Base-by-base conservation (phyloP, 1,139 yeast species). In the Yamadazyma jaroonii region DNA sequence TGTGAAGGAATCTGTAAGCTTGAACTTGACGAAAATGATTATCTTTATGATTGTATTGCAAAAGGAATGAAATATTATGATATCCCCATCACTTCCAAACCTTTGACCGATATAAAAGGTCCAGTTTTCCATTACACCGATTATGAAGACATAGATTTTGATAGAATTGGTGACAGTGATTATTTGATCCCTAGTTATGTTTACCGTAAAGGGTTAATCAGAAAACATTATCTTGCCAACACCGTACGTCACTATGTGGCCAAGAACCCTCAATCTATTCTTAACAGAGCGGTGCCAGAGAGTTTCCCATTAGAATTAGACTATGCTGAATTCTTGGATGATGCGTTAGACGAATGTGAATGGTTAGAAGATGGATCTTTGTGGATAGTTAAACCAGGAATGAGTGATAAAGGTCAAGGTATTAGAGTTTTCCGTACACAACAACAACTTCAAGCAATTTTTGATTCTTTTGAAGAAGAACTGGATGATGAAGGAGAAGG, bases 391-490 rank as follows among this genome's bases (percentile, higher is more conserved):
- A 92, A 92, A 55, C 98, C 98, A 9, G 81, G 96, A 48, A 89
- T 92, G 97, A 84, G 95, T 52, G 98, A 92, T 54, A 83, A 92
- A 55, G 98, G 96, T 9, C 97, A 92, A 57, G 98, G 98, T 0
- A 89, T 92, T 32, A 67, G 96, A 34, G 61, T 92, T 1, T 92
- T 92, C 63, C 72, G 72, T 38, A 82, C 90, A 0, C 68, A 88
- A 25, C 86, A 80, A 9, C 95, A 89, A 49, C 65, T 92, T 37
- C 97, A 90, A 56, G 74, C 62, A 2, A 82, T 90, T 9, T 92
- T 92, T 57, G 84, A 92, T 52, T 80, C 84, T 6, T 88, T 88
- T 59, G 96, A 89, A 49, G 83, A 70, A 10, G 74, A 64, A 3
- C 74, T 68, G 2, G 76, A 70, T 24, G 86, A 78, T 29, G 83